Evolutionary conservation across 1,284 basidiomycete genomes (phyloP).

Genomic region (Ceratobasidium sp.): DNA sequence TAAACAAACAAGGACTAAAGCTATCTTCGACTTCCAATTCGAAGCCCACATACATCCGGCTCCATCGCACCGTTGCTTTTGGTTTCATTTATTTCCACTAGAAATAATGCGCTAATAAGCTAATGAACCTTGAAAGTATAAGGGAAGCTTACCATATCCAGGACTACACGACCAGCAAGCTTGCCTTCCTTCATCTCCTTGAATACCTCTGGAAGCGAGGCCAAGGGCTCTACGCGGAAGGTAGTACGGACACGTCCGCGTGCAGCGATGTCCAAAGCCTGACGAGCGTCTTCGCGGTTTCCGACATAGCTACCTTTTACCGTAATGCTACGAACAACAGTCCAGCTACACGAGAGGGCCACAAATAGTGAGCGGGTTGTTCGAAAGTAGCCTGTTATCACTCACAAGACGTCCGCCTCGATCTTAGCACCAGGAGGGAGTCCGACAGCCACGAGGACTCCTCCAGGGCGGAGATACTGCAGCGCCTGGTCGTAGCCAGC

Average conservation of each 20-base stretch:
- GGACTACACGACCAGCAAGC: slow-evolving; percentile 70
- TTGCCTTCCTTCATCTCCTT: slow-evolving; percentile 65
- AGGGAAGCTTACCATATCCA: slow-evolving; percentile 55
- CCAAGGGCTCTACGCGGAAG: slow-evolving; percentile 63
- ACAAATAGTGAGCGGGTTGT: background rate
- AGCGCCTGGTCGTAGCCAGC: slow-evolving; percentile 76
- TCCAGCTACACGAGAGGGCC: slow-evolving; percentile 30
- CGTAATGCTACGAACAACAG: slow-evolving; percentile 60
- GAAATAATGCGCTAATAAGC: too few relatives aligned
- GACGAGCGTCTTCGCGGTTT: slow-evolving; percentile 76
- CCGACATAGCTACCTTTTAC: slow-evolving; percentile 51
- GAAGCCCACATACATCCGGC: slow-evolving; percentile 10
- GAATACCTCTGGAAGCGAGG: slow-evolving; percentile 68
- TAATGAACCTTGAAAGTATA: background rate
- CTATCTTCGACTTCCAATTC: too few relatives aligned
- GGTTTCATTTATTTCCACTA: slow-evolving; percentile 13
- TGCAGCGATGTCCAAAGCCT: slow-evolving; percentile 78
- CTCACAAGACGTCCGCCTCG: slow-evolving; percentile 78
- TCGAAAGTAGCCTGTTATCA: slow-evolving; percentile 64
- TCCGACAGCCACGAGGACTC: slow-evolving; percentile 79
- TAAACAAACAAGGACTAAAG: background rate
- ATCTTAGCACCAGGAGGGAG: slow-evolving; percentile 71
- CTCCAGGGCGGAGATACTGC: slow-evolving; percentile 71
- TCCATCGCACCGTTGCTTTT: too few relatives aligned
- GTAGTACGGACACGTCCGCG: slow-evolving; percentile 72